These are phyloP conservation scores for Pistacia vera DNA, from an alignment of 345 rosid genomes.

Conservation along the genomic window DNA sequence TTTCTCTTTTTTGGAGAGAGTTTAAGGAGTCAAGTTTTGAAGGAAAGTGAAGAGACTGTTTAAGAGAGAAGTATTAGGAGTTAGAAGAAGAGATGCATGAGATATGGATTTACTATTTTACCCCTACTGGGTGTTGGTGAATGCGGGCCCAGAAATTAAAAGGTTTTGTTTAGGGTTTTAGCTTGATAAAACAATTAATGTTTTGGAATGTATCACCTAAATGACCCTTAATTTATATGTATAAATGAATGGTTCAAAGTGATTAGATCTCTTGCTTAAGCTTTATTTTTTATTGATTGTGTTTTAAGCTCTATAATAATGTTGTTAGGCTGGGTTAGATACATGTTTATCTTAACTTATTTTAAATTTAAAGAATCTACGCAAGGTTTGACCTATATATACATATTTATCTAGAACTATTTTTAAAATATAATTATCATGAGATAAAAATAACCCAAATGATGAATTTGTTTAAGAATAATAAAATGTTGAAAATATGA, in stretches of 20 bases:
- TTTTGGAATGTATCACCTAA: slow-evolving; percentile 38
- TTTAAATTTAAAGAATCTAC: too few species aligned
- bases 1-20: background rate
- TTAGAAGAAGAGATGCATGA: background rate
- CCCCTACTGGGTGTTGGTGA: slow-evolving; percentile 38
- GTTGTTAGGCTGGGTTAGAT: background rate
- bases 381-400: too few species aligned
- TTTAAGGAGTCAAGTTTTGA: background rate
- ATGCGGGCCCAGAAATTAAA: slow-evolving; percentile 16
- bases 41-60: slow-evolving; percentile 35
- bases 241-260: background rate
- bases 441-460: too few species aligned
- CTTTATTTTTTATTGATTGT: background rate
- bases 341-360: too few species aligned
- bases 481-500: background rate
- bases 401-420: too few species aligned
- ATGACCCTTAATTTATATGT: slow-evolving; percentile 18
- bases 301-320: background rate
- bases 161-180: background rate
- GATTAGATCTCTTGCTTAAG: background rate
- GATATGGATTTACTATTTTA: slow-evolving; percentile 23
- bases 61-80: slow-evolving; percentile 5
- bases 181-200: slow-evolving; percentile 4
- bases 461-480: background rate
- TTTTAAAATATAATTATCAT: too few species aligned